Conservation (phyloP, 1,139 yeast genomes). For the Blastobotrys petasosporus region DNA sequence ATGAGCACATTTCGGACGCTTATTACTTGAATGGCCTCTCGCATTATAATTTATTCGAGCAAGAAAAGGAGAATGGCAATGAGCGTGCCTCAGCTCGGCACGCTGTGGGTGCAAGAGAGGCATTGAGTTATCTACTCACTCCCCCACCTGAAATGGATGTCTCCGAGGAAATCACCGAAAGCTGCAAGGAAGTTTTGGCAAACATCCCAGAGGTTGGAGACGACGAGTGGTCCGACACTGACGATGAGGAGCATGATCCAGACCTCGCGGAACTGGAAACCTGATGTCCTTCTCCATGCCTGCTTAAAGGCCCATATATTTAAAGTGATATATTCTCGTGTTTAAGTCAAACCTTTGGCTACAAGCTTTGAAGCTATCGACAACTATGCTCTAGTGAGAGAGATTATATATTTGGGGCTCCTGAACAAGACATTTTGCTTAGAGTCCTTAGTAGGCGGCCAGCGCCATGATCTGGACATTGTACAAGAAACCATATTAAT, state of each 20-base stretch:
- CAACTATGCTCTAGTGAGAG: no score
- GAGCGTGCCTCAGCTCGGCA: conserved; percentile 25
- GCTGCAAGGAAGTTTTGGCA: conserved; percentile 28
- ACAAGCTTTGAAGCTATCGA: no score
- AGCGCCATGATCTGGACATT: no score
- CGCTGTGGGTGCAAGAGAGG: conserved; percentile 31
- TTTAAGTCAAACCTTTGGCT: no score
- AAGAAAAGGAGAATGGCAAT: conserved; percentile 11
- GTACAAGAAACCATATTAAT: no score
- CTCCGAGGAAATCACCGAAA: conserved; percentile 27
- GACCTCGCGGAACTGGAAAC: conserved; percentile 19
- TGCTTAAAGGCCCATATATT: no score
- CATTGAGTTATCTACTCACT: conserved; percentile 24
- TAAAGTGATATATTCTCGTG: no score
- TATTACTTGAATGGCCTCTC: conserved; percentile 80
- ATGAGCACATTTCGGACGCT: conserved; percentile 75
- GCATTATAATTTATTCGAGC: conserved; percentile 42
- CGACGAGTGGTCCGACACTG: conserved; percentile 25
- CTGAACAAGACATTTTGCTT: no score
- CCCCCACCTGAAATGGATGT: conserved; percentile 27
- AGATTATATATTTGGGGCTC: no score
- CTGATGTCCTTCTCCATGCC: background rate
- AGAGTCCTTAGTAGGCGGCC: no score
- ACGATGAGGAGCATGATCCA: conserved; percentile 19
- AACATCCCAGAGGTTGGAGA: conserved; percentile 35